A percentile compares a stretch with the other conserved stretches of the same genome.
These are phyloP conservation scores for Trypanosoma grayi DNA, from an alignment of 208 protist genomes.

Conservation along the genomic window DNA sequence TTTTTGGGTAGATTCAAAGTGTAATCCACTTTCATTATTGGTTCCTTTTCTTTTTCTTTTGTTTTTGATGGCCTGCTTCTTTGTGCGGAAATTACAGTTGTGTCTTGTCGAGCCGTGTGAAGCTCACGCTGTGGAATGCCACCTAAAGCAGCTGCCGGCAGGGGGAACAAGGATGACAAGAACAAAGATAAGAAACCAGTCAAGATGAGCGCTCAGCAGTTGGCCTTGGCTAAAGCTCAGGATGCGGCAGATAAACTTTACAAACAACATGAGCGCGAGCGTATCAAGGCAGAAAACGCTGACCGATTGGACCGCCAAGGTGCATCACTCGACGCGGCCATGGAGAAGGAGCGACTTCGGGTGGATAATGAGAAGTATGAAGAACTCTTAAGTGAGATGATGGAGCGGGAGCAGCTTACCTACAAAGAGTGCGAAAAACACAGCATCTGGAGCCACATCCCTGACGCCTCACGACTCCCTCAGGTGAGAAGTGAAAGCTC, in stretches of 20 bases:
- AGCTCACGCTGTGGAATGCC: constrained; percentile 22
- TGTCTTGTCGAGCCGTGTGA: too few species aligned
- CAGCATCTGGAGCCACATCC: constrained; percentile 57
- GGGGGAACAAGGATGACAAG: constrained; percentile 12
- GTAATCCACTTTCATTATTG: too few species aligned
- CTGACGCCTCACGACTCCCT: constrained; percentile 70
- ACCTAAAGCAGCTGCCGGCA: constrained; percentile 25
- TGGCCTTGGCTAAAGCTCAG: constrained; percentile 51
- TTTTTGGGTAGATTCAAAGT: too few species aligned
- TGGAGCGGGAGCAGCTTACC: constrained; percentile 52
- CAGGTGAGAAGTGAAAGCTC: constrained; percentile 72
- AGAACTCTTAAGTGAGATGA: constrained; percentile 34
- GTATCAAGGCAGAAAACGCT: constrained; percentile 38
- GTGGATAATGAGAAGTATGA: constrained; percentile 44
- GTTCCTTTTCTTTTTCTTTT: constrained; percentile 26
- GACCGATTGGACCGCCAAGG: constrained; percentile 61
- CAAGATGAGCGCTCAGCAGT: constrained; percentile 50
- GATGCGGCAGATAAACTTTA: constrained; percentile 66
- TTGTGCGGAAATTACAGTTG: too few species aligned
- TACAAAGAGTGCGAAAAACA: constrained; percentile 84
- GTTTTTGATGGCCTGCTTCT: constrained; percentile 17
- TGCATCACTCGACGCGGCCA: constrained; percentile 36
- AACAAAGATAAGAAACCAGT: constrained; percentile 53
- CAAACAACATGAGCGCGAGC: constrained; percentile 80
- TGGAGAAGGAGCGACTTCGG: constrained; percentile 65